Percentiles rank a stretch among this genome's conserved stretches.
These are phyloP conservation scores for Juncus effusus DNA, from an alignment of 176 grass and related monocot genomes.

Conservation along the genomic window DNA sequence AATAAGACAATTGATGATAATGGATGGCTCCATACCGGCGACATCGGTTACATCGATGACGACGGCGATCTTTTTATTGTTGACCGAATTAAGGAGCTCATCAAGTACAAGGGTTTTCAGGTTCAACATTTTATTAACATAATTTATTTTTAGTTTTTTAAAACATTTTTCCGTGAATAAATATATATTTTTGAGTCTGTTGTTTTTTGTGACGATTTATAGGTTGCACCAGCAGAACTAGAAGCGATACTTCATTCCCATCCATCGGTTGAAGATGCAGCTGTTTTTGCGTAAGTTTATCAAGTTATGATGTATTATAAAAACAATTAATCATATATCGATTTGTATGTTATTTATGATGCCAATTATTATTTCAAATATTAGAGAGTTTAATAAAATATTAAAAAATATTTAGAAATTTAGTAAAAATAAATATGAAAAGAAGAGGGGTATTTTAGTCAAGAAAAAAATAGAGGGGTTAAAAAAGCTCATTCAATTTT, in stretches of 20 bases:
- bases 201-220: not conserved
- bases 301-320: too few relatives aligned
- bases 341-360: too few relatives aligned
- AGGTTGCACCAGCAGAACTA: slow-evolving; percentile 82
- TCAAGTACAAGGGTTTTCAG: slow-evolving; percentile 97
- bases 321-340: too few relatives aligned
- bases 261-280: slow-evolving; percentile 57
- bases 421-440: too few relatives aligned
- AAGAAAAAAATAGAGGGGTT: too few relatives aligned
- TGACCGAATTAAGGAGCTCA: slow-evolving; percentile 83
- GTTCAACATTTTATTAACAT: slow-evolving; percentile 13
- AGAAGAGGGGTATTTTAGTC: too few relatives aligned
- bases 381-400: too few relatives aligned
- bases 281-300: slow-evolving; percentile 63
- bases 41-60: slow-evolving; percentile 85
- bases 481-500: too few relatives aligned
- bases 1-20: slow-evolving; percentile 56
- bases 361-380: too few relatives aligned
- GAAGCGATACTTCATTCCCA: slow-evolving; percentile 78
- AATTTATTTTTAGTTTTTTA: not conserved
- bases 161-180: too few relatives aligned
- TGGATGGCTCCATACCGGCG: slow-evolving; percentile 86
- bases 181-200: too few relatives aligned
- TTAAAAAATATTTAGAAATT: too few relatives aligned
- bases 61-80: slow-evolving; percentile 87